Evolutionary conservation across 495 filamentous ascomycete genomes (phyloP), one percentile per base, ranked within the genome.

Genomic region (Penicillium mononematosum): DNA sequence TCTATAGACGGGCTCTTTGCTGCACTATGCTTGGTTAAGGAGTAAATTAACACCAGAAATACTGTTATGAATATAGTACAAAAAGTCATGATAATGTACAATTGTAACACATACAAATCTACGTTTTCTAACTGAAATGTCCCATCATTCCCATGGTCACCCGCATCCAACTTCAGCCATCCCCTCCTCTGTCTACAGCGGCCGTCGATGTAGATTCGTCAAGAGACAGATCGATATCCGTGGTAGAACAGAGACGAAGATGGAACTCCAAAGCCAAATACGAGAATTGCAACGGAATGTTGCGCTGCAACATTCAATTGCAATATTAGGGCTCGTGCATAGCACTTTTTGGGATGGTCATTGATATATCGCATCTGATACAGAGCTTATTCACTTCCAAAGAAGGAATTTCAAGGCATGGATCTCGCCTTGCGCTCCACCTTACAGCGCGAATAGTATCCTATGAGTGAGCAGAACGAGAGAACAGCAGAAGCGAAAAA

Each of bases 301-400:
- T 50, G 42, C 42, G 44, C 7, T 31, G 20, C 45, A 53, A 53
- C 11, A 31, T 53, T 44, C 38, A 57, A 42, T 53, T 50, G 41
- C 48, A 50, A 45, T 47, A 34, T 48, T 42, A 51, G 27, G 57
- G 54, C 58, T 36, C 17, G 57, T 50, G 39, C 41, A 12, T 45
- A 45, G 50, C 58, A 47, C 56, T 47, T 41, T 29, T 29, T 46
- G 38, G 20, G 45, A 69, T 67, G 66, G 61, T 63, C 7, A 39
- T 81, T 70, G 67, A 80, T 83, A 71, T 83, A 69, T 78, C 80
- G 80, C 80, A 69, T 67, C 78, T 70, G 78, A 83, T 83, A 83
- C 80, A 80, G 80, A 81, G 80, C 78, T 74, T 78, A 79, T 79
- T 72, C 71, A 53, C 64, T 52, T 57, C 58, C 55, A 60, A 50